These are phyloP conservation scores for Stemphylium lycopersici DNA, from an alignment of 2,329 filamentous ascomycete species.

Conservation along the genomic window DNA sequence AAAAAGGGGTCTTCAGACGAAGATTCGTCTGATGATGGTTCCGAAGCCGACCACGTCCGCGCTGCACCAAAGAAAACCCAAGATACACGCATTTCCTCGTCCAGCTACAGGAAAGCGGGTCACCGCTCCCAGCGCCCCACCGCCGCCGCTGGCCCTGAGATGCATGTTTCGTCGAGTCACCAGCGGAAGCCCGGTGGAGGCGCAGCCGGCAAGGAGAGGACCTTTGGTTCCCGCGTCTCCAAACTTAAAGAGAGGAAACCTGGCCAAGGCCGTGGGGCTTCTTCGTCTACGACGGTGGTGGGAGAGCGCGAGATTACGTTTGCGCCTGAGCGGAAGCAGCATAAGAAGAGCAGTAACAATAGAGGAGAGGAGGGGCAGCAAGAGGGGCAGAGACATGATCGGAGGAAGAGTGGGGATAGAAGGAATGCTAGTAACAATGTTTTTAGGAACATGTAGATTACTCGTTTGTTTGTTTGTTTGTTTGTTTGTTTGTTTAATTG, in stretches of 20 bases:
- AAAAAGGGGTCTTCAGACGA: conserved; percentile 46
- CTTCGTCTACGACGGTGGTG: conserved; percentile 45
- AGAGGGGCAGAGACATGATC: conserved; percentile 27
- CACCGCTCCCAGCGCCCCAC: conserved; percentile 48
- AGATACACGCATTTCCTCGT: conserved; percentile 64
- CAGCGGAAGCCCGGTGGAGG: conserved; percentile 39
- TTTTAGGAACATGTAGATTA: conserved; percentile 68
- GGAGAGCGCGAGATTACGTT: conserved; percentile 74
- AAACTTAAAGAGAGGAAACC: conserved; percentile 42
- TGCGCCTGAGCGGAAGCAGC: conserved; percentile 63
- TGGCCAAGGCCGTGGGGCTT: conserved; percentile 7
- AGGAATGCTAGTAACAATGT: conserved; percentile 79
- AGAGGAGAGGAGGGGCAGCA: conserved; percentile 34
- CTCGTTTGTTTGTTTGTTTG: too few species aligned
- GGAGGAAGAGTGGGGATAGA: conserved; percentile 60
- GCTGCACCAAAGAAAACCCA: conserved; percentile 30
- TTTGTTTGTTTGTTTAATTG: too few species aligned
- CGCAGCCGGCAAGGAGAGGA: conserved; percentile 56
- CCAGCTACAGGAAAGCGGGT: conserved; percentile 66
- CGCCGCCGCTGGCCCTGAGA: conserved; percentile 43
- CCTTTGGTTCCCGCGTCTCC: conserved; percentile 63
- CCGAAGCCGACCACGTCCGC: conserved; percentile 6
- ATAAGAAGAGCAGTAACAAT: conserved; percentile 21
- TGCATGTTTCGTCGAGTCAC: conserved; percentile 57
- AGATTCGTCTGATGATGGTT: conserved; percentile 40